Percentiles rank a stretch among this genome's conserved stretches.
phyloP scores from a whole-genome alignment of 2,329 filamentous ascomycete genomes.

The Diatrype stigma region DNA sequence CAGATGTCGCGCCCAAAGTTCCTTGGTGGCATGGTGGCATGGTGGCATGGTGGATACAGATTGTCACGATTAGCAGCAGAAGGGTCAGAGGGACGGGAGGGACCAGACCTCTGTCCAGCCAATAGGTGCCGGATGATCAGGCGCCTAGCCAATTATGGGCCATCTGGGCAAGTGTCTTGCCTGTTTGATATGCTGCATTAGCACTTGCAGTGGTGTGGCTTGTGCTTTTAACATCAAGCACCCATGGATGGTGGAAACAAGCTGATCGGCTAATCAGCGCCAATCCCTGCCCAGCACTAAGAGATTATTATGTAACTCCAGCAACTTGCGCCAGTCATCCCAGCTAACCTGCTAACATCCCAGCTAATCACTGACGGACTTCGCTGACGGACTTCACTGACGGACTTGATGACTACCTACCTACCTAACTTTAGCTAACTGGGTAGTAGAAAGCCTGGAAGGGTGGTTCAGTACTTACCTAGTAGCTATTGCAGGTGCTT shows the following conservation, averaged over 20 bases:
- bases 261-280: neutral
- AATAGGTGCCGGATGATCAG: neutral
- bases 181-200: conserved; percentile 1
- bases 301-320: too few species aligned
- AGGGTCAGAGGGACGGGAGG: neutral
- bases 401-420: too few species aligned
- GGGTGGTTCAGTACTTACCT: too few species aligned
- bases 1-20: neutral
- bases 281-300: neutral
- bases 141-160: neutral
- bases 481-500: too few species aligned
- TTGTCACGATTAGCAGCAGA: neutral
- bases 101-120: neutral
- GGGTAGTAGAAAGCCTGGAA: too few species aligned
- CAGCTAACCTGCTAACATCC: neutral
- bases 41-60: neutral
- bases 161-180: neutral
- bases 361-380: too few species aligned
- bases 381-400: too few species aligned
- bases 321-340: neutral
- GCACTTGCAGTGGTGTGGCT: conserved; percentile 1
- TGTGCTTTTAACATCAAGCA: neutral
- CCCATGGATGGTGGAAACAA: too few species aligned
- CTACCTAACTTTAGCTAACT: too few species aligned
- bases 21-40: neutral